Base-by-base conservation (phyloP, 257 asterid genomes). In the Ligustrum vulgare region DNA sequence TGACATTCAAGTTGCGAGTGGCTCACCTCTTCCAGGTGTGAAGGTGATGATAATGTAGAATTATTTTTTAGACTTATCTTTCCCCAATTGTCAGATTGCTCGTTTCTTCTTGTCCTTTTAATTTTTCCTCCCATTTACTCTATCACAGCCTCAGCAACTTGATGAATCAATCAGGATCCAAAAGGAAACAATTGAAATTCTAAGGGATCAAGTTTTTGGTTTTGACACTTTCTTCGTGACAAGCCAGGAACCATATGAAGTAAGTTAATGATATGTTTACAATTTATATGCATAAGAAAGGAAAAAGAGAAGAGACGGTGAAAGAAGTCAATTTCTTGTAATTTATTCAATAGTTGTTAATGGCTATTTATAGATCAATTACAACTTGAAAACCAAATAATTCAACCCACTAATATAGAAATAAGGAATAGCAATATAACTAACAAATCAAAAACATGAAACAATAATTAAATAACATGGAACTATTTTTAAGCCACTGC, bases 201-300 rank as follows among this genome's bases (percentile, higher is more conserved):
- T 94, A 73, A 91, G 84, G 85, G 93, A 94, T 77, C 98, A 92
- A 89, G 90, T 94, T 69, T 94, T 94, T 88, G 93, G 98, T 77
- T 94, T 94, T 58, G 99, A 94, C 82, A 91, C 98, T 9, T 94
- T 92, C 87, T 94, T 94, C 49, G 92, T 94, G 75, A 94, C 97
- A 77, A 89, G 91, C 89, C 97, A 94, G 82, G 98, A 94, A 90
- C 98, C 99, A 67, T 94, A 94, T 82, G 99, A 94, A 86, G 99
- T 92, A 81, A 85, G 96, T 81, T n/a, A n/a, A n/a, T n/a, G n/a
- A n/a, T n/a, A n/a, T n/a, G n/a, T n/a, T n/a, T n/a, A n/a, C n/a
- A n/a, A n/a, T n/a, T n/a, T n/a, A n/a, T n/a, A n/a, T n/a, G n/a
- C n/a, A n/a, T n/a, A n/a, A n/a, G n/a, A n/a, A n/a, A n/a, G n/a